Base-by-base conservation (phyloP, 73 alveolate genomes). In the Paramecium primaurelia region DNA sequence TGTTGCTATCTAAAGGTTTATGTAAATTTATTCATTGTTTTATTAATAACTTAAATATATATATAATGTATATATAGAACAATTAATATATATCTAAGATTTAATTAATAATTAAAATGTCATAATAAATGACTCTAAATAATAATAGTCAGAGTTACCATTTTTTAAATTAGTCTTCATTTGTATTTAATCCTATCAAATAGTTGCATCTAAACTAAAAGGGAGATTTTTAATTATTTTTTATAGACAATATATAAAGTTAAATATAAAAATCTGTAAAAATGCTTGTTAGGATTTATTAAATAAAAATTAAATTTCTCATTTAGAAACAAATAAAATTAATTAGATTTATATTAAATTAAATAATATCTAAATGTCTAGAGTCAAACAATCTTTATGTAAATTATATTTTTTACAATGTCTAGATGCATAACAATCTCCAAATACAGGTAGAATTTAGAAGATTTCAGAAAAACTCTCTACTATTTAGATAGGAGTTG, bases 391-490 rank as follows among this genome's bases (percentile, higher is more conserved):
- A 59, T 59, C 77, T 30, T 26, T 30, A 59, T 59, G 77, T 59
- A 59, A 26, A 10, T 16, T 64, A 3, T 25, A 2, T 32, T 25
- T 64, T 20, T n/a, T 18, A 34, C 25, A 64, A 1, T 49, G 6
- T 14, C 7, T 64, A 64, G 84, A 28, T 26, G 84, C 84, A 28
- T 6, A 64, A 64, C 84, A 40, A 64, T 28, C 84, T 0, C 77
- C 77, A 59, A 59, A 44, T 59, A 22, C 77, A 20, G 77, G 77
- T 9, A 77, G 93, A 69, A 88, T 88, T 16, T 30, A 75, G n/a
- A 89, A 89, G 75, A 89, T 89, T 34, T 71, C 69, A 11, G 94
- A 89, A 30, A 89, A 89, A 36, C 40, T 89, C 38, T 71, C 92
- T 20, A 64, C 71, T 10, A 83, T 89, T 3, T 20, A 89, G 58